Evolutionary conservation across 108 stramenopile species (phyloP).

Genomic region (Ochromonas danica): DNA sequence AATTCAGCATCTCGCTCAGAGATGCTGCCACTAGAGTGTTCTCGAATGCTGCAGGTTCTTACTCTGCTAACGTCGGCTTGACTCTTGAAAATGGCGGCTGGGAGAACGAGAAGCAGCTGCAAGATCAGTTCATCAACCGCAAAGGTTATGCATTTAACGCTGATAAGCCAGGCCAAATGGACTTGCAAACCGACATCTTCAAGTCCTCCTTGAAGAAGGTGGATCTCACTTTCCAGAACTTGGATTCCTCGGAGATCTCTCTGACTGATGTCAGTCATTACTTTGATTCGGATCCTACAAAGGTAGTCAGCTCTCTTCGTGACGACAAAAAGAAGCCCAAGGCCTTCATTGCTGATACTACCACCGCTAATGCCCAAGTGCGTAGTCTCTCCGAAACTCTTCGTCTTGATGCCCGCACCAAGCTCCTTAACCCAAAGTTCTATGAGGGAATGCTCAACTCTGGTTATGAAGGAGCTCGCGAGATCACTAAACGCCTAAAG

Average conservation of each 20-base stretch:
- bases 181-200: constrained; percentile 87
- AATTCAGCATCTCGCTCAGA: constrained; percentile 74
- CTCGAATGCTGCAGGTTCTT: constrained; percentile 93
- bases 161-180: constrained; percentile 97
- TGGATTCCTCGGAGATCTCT: constrained; percentile 91
- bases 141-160: constrained; percentile 95
- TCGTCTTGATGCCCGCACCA: constrained; percentile 91
- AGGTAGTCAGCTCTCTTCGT: constrained; percentile 90
- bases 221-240: constrained; percentile 94
- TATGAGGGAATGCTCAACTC: constrained; percentile 94
- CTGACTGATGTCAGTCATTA: constrained; percentile 94
- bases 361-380: constrained; percentile 89
- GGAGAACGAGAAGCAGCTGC: constrained; percentile 86
- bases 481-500: constrained; percentile 92
- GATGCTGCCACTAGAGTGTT: constrained; percentile 91
- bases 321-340: constrained; percentile 92
- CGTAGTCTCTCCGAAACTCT: constrained; percentile 88
- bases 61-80: constrained; percentile 93
- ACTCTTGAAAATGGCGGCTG: constrained; percentile 97
- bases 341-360: constrained; percentile 94
- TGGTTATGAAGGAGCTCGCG: constrained; percentile 92
- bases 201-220: constrained; percentile 84
- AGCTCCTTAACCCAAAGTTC: constrained; percentile 95
- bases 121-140: constrained; percentile 86
- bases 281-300: constrained; percentile 93